phyloP scores from a whole-genome alignment of 441 rosid genomes.

The Bruguiera hainesii region DNA sequence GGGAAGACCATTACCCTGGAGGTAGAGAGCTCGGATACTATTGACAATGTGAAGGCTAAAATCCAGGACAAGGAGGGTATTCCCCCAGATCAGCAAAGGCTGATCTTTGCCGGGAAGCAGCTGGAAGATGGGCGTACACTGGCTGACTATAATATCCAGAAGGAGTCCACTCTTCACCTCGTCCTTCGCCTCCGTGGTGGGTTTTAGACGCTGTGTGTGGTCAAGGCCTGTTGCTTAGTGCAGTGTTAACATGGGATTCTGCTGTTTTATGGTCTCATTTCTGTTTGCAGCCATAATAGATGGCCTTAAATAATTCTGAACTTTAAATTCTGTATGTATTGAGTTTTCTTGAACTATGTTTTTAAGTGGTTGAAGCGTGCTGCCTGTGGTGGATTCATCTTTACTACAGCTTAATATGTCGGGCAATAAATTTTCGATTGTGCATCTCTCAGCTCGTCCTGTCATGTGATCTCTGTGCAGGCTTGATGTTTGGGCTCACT shows the following conservation, averaged over 20 bases:
- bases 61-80: slow-evolving; percentile 81
- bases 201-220: background rate
- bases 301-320: background rate
- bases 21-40: slow-evolving; percentile 26
- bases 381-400: no score
- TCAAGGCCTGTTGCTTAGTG: no score
- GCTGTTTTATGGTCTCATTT: background rate
- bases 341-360: no score
- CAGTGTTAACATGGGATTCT: no score
- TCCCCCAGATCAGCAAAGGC: slow-evolving; percentile 76
- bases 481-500: no score
- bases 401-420: no score
- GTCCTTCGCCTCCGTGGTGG: slow-evolving; percentile 86
- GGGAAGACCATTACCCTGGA: slow-evolving; percentile 30
- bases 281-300: background rate
- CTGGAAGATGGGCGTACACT: slow-evolving; percentile 76
- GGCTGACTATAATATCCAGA: slow-evolving; percentile 72
- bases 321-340: background rate
- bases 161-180: slow-evolving; percentile 74
- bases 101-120: slow-evolving; percentile 82
- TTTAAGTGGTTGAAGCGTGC: no score
- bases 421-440: no score
- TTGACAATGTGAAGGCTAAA: slow-evolving; percentile 24
- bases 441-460: no score
- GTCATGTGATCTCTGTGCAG: no score